Evolutionary conservation across 768 basidiomycete genomes (phyloP), one percentile per base, ranked within the genome.

Genomic region (Amanita phalloides): DNA sequence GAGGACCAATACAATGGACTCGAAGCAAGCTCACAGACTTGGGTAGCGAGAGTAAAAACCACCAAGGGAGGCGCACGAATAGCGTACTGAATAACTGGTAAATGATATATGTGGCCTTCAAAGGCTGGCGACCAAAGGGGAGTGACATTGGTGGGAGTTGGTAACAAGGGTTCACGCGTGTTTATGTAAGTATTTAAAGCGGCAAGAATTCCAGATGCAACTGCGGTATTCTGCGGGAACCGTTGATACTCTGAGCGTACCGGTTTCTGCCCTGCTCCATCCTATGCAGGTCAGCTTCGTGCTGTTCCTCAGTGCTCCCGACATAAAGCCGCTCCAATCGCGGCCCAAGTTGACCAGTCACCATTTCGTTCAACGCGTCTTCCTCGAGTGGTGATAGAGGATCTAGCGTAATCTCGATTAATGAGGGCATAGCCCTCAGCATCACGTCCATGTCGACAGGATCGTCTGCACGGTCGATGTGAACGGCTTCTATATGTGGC

Each of bases 131-230:
- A 10, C 41, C 9, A 23, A 11, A 42, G 9, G 38, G 9, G 5
- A 3, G 21, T 7, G 23, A 2, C 20, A 21, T 10, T 17, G 70
- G 67, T 20, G 64, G 3, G 30, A 30, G 21, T 26, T 26, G 26
- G 26, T 26, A 26, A 26, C 26, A 26, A 5, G 26, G 6, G 26
- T 26, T 20, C 9, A 41, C n/a, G n/a, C n/a, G n/a, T n/a, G 26
- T 30, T 17, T 17, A 17, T 17, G 17, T 3, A 26, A n/a, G 11
- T 28, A 26, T 45, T 45, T 28, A 45, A 32, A 30, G 26, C 28
- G 28, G 26, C 28, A 45, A 30, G 10, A 45, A 28, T 30, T 45
- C 44, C 20, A 45, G 6, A 5, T 26, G 44, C 28, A 45, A 33
- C 3, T 14, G 44, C 14, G 44, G 10, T 30, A 45, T 30, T 17